Conservation (phyloP, 192 early-diverging fungal species). For the Coemansia sp. region DNA sequence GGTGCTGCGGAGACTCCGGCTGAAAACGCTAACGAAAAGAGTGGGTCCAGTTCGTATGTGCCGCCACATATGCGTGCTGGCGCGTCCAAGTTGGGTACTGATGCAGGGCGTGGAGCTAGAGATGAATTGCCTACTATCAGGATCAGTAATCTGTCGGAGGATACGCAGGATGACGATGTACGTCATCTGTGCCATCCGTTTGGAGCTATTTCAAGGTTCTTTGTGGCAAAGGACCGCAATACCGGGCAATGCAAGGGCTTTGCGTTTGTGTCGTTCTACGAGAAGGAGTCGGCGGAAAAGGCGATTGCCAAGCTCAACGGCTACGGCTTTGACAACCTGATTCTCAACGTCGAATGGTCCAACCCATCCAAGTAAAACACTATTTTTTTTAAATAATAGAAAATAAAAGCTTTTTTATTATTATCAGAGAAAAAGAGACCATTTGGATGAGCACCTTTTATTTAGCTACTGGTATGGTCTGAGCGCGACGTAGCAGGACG, state of each 20-base stretch:
- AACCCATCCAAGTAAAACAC: conserved; percentile 17
- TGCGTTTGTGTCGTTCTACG: conserved; percentile 89
- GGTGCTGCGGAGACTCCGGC: conserved; percentile 9
- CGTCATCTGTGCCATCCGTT: conserved; percentile 85
- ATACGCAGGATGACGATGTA: conserved; percentile 85
- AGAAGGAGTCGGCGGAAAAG: conserved; percentile 76
- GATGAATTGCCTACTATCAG: conserved; percentile 77
- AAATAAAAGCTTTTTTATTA: neutral
- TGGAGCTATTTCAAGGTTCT: conserved; percentile 80
- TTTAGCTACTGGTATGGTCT: neutral
- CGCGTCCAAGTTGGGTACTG: conserved; percentile 44
- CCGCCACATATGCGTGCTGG: conserved; percentile 82
- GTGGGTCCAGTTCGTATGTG: conserved; percentile 66
- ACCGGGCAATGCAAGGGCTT: conserved; percentile 90
- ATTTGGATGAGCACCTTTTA: too few species aligned
- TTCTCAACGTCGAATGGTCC: conserved; percentile 88
- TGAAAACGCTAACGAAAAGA: neutral
- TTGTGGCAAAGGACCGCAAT: conserved; percentile 82
- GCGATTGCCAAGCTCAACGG: conserved; percentile 89
- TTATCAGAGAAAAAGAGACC: neutral
- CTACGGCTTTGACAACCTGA: conserved; percentile 94
- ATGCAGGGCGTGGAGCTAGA: conserved; percentile 48
- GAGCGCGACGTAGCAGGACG: conserved; percentile 28
- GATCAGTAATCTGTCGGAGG: conserved; percentile 96
- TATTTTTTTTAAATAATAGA: conserved; percentile 2